Evolutionary conservation across 306 rosid species (phyloP).

Genomic region (Sindora glabra): DNA sequence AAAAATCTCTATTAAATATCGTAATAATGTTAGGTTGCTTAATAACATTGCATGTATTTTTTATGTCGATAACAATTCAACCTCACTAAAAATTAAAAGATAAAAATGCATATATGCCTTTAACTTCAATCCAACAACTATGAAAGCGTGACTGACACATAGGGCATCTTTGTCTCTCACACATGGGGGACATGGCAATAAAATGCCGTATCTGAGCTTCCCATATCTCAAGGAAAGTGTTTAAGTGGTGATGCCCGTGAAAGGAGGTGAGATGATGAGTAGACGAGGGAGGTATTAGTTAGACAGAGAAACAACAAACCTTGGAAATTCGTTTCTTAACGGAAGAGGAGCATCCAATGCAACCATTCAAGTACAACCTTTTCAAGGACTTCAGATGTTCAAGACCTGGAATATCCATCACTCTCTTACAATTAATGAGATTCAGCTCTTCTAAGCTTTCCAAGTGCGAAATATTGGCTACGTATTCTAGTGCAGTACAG

Average conservation of each 20-base stretch:
- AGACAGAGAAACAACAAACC: conserved; percentile 19
- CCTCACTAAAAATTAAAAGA: no score
- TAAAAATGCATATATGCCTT: no score
- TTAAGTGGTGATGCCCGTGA: background rate
- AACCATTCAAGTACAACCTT: conserved; percentile 40
- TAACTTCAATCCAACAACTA: no score
- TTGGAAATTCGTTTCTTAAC: conserved; percentile 40
- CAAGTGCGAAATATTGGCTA: conserved; percentile 44
- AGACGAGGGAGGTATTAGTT: background rate
- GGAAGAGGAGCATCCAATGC: conserved; percentile 26
- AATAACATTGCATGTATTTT: no score
- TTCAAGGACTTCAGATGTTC: conserved; percentile 42
- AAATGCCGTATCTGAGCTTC: no score
- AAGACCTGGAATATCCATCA: conserved; percentile 47
- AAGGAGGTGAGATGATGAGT: background rate
- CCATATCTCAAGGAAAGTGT: no score
- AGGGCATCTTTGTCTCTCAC: no score
- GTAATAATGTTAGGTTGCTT: no score
- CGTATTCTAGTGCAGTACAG: conserved; percentile 28
- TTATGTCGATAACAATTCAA: no score
- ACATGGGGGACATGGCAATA: no score
- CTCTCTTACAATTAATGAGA: conserved; percentile 40
- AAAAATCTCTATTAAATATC: no score
- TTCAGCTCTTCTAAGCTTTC: conserved; percentile 25
- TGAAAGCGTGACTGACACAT: no score